Base-by-base conservation (phyloP, 306 rosid species). In the Oemleria cerasiformis region DNA sequence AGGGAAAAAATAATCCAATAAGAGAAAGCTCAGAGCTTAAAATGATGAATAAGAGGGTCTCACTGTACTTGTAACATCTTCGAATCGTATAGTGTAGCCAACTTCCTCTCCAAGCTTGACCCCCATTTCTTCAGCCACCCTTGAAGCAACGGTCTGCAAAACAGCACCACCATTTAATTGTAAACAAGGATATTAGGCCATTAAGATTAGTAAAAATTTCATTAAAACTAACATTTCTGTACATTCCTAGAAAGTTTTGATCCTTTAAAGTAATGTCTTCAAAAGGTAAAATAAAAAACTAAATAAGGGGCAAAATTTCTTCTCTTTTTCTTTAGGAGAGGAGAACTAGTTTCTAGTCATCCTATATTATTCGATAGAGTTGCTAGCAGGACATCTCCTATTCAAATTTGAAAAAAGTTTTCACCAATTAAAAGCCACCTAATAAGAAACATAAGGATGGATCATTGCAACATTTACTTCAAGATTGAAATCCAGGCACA, bases 41-140 rank as follows among this genome's bases (percentile, higher is more conserved):
- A 61, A 65, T 14, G 9, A n/a, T 40, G 14, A 50, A 68, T 62
- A 73, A 68, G 49, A 56, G 71, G 63, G 40, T 73, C 79, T 81
- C 56, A 93, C 97, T 43, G 84, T 84, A 71, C 79, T 93, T 1
- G 97, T 88, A 49, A 85, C 40, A 86, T 93, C 96, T 90, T 93
- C 98, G 68, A 93, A 93, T 80, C 98, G 83, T 66, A 93, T 93
- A 3, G 97, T 87, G 80, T 90, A 93, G 70, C 98, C 98, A 81
- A 93, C 98, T 87, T 93, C 85, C 56, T 88, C 94, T 6, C 97
- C 97, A 58, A 88, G 90, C 80, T 90, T 83, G 65, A 93, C 94
- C 49, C 89, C 97, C 96, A 93, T 93, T 77, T 93, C 98, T 80
- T 93, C 90, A 0, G 97, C 90, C 72, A 93, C 97, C 68, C 97